Percentiles rank a stretch among this genome's conserved stretches.
Evolutionary conservation across 2,329 filamentous ascomycete genomes (phyloP).

Genomic region (Pyricularia sp.): DNA sequence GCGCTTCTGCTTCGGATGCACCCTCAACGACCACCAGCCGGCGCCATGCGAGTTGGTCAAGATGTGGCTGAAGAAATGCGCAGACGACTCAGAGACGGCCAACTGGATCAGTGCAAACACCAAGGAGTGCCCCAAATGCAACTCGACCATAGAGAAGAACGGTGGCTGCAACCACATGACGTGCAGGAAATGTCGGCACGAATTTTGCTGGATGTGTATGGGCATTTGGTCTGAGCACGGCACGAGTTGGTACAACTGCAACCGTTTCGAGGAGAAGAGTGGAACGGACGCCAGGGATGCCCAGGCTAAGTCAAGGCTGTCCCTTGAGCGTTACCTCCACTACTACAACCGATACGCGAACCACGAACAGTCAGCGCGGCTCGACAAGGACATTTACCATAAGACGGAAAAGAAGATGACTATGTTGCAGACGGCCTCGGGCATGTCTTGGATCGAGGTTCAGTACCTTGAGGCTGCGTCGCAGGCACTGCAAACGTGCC

Average conservation of each 20-base stretch:
- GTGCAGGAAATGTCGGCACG: conserved; percentile 87
- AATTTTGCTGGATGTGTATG: conserved; percentile 99
- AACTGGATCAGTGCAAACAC: conserved; percentile 99
- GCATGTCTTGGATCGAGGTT: conserved; percentile 98
- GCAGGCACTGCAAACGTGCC: conserved; percentile 87
- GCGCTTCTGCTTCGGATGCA: conserved; percentile 92
- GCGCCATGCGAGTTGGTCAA: conserved; percentile 87
- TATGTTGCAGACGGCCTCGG: conserved; percentile 82
- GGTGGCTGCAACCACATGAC: conserved; percentile 98
- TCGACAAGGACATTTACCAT: conserved; percentile 90
- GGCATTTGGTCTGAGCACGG: conserved; percentile 97
- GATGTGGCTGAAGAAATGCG: conserved; percentile 96
- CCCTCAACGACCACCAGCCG: conserved; percentile 82
- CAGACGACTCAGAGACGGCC: conserved; percentile 94
- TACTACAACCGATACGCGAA: conserved; percentile 99
- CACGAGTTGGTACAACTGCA: conserved; percentile 99
- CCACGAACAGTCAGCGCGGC: conserved; percentile 92
- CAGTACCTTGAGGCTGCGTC: conserved; percentile 93
- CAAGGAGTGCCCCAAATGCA: conserved; percentile 93
- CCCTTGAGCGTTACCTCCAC: conserved; percentile 90
- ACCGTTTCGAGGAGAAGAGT: conserved; percentile 92
- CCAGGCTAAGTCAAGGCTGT: conserved; percentile 83
- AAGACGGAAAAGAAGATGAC: conserved; percentile 99
- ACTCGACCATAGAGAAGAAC: conserved; percentile 98
- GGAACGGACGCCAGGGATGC: conserved; percentile 83